These are phyloP conservation scores for Passiflora organensis DNA, from an alignment of 345 rosid genomes.

Conservation along the genomic window DNA sequence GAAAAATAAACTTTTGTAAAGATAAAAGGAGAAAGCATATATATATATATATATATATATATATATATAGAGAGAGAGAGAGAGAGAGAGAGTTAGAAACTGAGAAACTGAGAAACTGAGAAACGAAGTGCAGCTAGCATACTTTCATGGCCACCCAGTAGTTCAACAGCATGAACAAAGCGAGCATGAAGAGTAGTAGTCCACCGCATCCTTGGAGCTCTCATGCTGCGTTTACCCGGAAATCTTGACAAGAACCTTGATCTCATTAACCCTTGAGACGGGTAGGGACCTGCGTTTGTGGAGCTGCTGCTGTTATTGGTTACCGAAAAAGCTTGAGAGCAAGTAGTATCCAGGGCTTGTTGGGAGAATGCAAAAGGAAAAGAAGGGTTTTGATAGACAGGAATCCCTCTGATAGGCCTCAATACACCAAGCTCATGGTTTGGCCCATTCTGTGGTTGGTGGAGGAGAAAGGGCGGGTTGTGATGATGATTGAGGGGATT, in stretches of 20 bases:
- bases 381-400: constrained; percentile 62
- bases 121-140: constrained; percentile 23
- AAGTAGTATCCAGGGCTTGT: constrained; percentile 23
- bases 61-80: too few relatives aligned
- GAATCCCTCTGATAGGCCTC: constrained; percentile 88
- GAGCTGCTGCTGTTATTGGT: constrained; percentile 16
- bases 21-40: not conserved
- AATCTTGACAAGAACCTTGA: constrained; percentile 62
- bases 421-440: constrained; percentile 58
- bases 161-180: constrained; percentile 98
- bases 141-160: constrained; percentile 99
- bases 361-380: constrained; percentile 39
- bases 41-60: not conserved
- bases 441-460: constrained; percentile 24
- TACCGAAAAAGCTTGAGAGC: constrained; percentile 26
- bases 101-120: not conserved
- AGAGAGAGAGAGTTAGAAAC: not conserved
- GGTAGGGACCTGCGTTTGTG: constrained; percentile 35
- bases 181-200: constrained; percentile 95
- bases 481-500: constrained; percentile 23
- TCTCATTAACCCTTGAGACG: constrained; percentile 50
- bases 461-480: constrained; percentile 23
- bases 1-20: not conserved
- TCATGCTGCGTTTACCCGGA: constrained; percentile 53
- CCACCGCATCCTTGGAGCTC: constrained; percentile 96